These are phyloP conservation scores for Micractinium sp. DNA, from an alignment of 139 green algal species.

Conservation along the genomic window DNA sequence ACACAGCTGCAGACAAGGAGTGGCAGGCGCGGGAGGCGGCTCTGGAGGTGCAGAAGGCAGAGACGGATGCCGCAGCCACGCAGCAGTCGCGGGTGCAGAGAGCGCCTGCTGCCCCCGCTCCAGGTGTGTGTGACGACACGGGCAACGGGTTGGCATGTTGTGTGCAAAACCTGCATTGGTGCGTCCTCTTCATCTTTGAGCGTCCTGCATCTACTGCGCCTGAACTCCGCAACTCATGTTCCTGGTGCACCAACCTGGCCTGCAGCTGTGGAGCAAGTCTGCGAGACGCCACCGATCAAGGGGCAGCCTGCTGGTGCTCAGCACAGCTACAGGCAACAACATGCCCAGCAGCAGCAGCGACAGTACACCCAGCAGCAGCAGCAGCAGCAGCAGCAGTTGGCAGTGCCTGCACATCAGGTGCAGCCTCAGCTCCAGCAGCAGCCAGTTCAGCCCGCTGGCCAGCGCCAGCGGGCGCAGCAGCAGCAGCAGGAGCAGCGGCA, in stretches of 20 bases:
- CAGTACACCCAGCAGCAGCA: not conserved
- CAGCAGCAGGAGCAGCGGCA: not conserved
- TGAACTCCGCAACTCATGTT: too few relatives aligned
- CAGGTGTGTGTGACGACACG: not conserved
- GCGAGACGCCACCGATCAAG: constrained; percentile 4
- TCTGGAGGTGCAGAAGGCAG: constrained; percentile 25
- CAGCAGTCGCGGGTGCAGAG: constrained; percentile 32
- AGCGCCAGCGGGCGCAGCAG: not conserved
- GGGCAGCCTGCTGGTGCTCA: not conserved
- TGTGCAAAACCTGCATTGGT: too few relatives aligned
- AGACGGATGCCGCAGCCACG: not conserved
- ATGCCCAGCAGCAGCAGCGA: not conserved
- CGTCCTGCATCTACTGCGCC: too few relatives aligned
- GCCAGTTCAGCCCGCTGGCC: not conserved
- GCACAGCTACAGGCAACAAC: not conserved
- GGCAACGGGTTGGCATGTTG: not conserved
- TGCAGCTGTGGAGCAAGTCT: not conserved
- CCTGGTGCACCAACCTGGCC: too few relatives aligned
- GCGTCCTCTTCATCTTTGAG: too few relatives aligned
- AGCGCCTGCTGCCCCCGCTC: not conserved
- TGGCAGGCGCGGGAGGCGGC: constrained; percentile 55
- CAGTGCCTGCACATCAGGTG: not conserved
- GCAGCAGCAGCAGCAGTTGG: not conserved
- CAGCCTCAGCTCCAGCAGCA: not conserved
- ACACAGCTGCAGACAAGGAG: constrained; percentile 64